Evolutionary conservation across 2,329 filamentous ascomycete genomes (phyloP).

Genomic region (Stachybotrys echinatus): DNA sequence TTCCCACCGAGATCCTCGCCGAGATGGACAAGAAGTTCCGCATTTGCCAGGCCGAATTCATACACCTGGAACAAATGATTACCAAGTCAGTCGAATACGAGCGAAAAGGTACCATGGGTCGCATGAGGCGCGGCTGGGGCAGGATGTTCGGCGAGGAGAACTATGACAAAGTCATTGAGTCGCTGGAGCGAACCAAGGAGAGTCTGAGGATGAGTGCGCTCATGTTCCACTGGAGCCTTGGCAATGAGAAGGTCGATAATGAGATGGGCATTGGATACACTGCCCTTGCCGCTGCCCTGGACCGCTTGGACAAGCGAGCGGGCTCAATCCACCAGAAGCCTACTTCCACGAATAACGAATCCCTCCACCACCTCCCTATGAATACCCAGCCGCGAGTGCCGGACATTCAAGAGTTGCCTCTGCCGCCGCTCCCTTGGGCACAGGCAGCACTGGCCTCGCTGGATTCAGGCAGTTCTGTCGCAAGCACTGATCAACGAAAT

Average conservation of each 20-base stretch:
- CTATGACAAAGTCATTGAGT: conserved; percentile 53
- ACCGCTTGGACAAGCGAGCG: conserved; percentile 27
- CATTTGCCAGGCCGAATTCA: conserved; percentile 56
- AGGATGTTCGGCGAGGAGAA: conserved; percentile 60
- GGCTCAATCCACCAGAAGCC: conserved; percentile 9
- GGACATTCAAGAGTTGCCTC: conserved; percentile 11
- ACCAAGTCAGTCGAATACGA: conserved; percentile 57
- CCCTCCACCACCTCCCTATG: conserved; percentile 14
- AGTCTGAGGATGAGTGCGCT: conserved; percentile 58
- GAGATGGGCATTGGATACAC: conserved; percentile 63
- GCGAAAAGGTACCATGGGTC: conserved; percentile 53
- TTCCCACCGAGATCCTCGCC: conserved; percentile 55
- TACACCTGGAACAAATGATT: conserved; percentile 58
- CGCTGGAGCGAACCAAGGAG: conserved; percentile 53
- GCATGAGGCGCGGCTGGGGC: conserved; percentile 55
- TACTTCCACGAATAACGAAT: conserved; percentile 6
- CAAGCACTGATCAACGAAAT: conserved; percentile 5
- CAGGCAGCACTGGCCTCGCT: conserved; percentile 13
- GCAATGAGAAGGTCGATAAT: conserved; percentile 51
- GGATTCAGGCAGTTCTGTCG: conserved; percentile 2
- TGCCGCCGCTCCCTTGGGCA: conserved; percentile 19
- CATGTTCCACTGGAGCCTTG: conserved; percentile 61
- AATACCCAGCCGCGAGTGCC: not conserved
- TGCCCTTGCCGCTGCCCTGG: conserved; percentile 59
- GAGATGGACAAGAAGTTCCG: conserved; percentile 62